Evolutionary conservation across 73 alveolate species (phyloP), one percentile per base, ranked within the genome.

Genomic region (Paramecium sexaurelia): DNA sequence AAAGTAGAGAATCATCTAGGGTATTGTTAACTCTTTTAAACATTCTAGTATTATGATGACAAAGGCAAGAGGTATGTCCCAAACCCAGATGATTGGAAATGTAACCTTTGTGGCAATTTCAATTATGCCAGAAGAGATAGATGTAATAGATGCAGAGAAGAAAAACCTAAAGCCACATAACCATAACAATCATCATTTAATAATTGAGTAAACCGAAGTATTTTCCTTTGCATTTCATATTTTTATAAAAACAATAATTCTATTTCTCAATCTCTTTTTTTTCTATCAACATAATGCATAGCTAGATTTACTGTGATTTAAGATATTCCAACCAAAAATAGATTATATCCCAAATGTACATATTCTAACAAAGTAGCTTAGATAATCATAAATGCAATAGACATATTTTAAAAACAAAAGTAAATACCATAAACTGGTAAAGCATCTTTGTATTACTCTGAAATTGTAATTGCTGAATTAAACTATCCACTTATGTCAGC

Each of bases 41-140:
- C n/a, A n/a, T 1, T 61, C 39, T 29, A 3, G 7, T 33, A 29
- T 71, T 37, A 37, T 32, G 61, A 71, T 9, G 66, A 35, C 6
- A 71, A 35, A 36, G 29, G 20, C n/a, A 71, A 37, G 26, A 71
- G 15, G 36, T 71, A 35, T 71, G 66, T 71, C 7, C 86, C 86
- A n/a, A 35, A 71, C 13, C 86, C 86, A 1, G 40, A 71, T 37
- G 86, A 71, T 37, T 71, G 86, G 86, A 71, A 71, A 32, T 71
- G 86, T 37, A 35, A 71, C 22, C 10, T 13, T 35, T 71, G 86
- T 37, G 86, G 66, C 6, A 71, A 71, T 37, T 37, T 35, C 33
- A 71, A 71, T 37, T 71, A 32, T 17, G 86, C 86, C 11, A 33
- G 86, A 36, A 71, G 86, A 17, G 55, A 37, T n/a, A 71, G 13